Conservation (phyloP, 805 yeast species). For the Metschnikowia continentalis region DNA sequence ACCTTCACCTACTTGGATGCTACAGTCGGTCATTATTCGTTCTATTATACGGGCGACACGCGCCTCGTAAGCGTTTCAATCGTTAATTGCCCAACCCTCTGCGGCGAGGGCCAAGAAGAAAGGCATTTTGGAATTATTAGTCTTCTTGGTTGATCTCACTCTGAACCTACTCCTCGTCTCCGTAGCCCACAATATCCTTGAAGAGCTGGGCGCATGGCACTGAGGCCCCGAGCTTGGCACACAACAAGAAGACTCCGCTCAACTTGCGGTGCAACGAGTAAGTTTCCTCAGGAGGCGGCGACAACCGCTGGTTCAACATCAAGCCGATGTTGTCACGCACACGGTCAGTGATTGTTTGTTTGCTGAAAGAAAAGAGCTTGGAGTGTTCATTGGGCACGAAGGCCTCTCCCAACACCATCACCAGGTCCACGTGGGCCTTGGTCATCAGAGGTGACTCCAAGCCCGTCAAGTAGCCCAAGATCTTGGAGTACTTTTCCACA, state of each 20-base stretch:
- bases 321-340: slow-evolving; percentile 82
- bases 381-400: slow-evolving; percentile 58
- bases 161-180: slow-evolving; percentile 15
- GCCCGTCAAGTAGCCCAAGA: slow-evolving; percentile 88
- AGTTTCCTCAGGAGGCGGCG: slow-evolving; percentile 98
- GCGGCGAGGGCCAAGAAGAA: slow-evolving; percentile 1
- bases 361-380: slow-evolving; percentile 60
- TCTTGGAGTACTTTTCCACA: slow-evolving; percentile 61
- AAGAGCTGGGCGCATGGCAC: slow-evolving; percentile 81
- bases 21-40: background rate
- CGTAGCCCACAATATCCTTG: slow-evolving; percentile 63
- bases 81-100: slow-evolving; percentile 1
- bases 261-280: slow-evolving; percentile 93
- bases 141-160: background rate
- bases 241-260: slow-evolving; percentile 87
- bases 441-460: slow-evolving; percentile 82
- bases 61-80: background rate
- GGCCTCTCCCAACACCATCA: slow-evolving; percentile 89
- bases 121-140: background rate
- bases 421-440: slow-evolving; percentile 89
- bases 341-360: slow-evolving; percentile 91
- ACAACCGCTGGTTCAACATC: slow-evolving; percentile 85
- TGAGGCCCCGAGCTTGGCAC: slow-evolving; percentile 78
- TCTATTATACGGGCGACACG: background rate
- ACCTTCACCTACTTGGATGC: no score